A percentile compares a stretch with the other conserved stretches of the same genome.
Conservation (phyloP, 495 filamentous ascomycete species). For the Letharia columbiana region DNA sequence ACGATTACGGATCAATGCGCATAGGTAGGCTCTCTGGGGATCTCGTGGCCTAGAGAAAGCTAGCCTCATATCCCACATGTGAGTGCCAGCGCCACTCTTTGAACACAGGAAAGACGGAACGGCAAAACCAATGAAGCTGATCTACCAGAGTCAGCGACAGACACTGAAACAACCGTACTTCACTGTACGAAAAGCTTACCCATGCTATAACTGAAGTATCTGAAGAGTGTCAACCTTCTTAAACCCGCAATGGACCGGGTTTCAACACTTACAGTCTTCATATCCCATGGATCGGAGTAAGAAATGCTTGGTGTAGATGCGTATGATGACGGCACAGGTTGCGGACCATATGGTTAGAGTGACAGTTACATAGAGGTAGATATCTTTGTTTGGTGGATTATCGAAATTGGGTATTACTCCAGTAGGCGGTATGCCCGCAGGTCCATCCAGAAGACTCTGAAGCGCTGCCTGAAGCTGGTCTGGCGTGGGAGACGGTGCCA, state of each 20-base stretch:
- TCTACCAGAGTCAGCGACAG: neutral
- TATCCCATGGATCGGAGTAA: neutral
- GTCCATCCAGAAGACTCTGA: constrained; percentile 1
- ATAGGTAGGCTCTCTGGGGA: no score
- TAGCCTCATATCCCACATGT: constrained; percentile 3
- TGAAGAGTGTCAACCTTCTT: neutral
- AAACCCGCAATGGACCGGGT: no score
- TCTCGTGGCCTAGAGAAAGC: no score
- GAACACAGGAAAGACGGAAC: neutral
- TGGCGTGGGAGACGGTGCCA: neutral
- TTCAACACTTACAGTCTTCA: constrained; percentile 7
- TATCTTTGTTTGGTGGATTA: neutral
- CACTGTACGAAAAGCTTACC: neutral
- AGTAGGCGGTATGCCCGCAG: neutral
- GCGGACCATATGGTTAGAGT: neutral
- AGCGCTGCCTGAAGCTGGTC: neutral
- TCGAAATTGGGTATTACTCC: constrained; percentile 1
- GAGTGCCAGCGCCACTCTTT: neutral
- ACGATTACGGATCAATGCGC: no score
- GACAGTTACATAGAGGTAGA: neutral
- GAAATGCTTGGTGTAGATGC: constrained; percentile 12
- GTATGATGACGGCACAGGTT: constrained; percentile 1
- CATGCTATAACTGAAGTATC: neutral
- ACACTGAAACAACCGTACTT: neutral
- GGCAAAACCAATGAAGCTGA: neutral